Evolutionary conservation across 768 basidiomycete genomes (phyloP).

Genomic region (Panaeolus papilionaceus): DNA sequence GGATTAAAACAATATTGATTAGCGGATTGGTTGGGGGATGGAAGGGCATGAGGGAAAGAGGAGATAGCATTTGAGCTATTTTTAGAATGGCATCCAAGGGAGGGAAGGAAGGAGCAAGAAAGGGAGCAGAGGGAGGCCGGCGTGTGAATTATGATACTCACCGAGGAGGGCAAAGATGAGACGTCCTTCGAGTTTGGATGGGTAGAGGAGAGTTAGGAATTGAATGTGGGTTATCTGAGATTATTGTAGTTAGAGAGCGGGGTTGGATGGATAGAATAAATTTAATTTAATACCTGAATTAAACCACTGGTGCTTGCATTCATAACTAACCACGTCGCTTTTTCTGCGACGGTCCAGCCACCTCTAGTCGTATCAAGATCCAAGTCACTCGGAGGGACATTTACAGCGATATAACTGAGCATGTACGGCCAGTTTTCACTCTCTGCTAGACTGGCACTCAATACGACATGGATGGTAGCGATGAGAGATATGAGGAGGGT

Average conservation of each 20-base stretch:
- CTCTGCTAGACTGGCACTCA: conserved; percentile 61
- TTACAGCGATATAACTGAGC: conserved; percentile 89
- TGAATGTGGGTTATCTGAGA: conserved; percentile 94
- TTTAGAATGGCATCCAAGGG: conserved; percentile 9
- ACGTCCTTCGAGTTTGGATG: conserved; percentile 85
- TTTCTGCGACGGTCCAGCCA: conserved; percentile 68
- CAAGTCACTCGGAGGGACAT: conserved; percentile 64
- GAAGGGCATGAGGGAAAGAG: too few relatives aligned
- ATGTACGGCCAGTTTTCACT: conserved; percentile 93
- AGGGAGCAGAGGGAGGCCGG: not conserved
- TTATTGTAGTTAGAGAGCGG: not conserved
- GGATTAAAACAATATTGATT: conserved; percentile 10
- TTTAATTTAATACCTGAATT: conserved; percentile 70
- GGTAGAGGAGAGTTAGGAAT: conserved; percentile 94
- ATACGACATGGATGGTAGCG: conserved; percentile 79
- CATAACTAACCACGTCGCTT: conserved; percentile 86
- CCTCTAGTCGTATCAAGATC: conserved; percentile 29
- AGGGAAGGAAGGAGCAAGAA: conserved; percentile 19
- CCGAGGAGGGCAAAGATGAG: conserved; percentile 88
- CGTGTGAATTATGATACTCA: conserved; percentile 33
- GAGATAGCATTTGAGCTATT: not conserved
- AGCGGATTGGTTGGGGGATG: not conserved
- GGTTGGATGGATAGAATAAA: not conserved
- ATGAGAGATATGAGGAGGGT: conserved; percentile 80
- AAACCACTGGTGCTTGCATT: conserved; percentile 84